Evolutionary conservation across 352 stramenopile species (phyloP).

Genomic region (Pythium dissimile): DNA sequence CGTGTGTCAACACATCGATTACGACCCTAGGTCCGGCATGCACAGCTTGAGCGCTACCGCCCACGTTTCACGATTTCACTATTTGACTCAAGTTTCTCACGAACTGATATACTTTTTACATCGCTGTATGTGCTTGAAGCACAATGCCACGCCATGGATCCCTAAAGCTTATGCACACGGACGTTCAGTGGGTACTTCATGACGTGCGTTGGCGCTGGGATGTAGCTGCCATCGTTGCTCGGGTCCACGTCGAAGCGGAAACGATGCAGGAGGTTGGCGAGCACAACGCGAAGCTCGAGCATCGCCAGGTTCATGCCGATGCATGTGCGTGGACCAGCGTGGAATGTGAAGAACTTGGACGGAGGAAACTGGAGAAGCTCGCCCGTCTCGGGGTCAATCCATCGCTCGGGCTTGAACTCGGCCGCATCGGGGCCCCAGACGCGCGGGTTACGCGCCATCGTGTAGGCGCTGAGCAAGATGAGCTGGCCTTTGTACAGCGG

Average conservation of each 20-base stretch:
- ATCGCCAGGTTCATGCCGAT: conserved; percentile 35
- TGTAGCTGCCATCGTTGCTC: conserved; percentile 16
- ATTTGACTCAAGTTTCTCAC: no score
- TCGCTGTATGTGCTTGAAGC: no score
- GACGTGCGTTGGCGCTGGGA: conserved; percentile 2
- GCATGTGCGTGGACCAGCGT: conserved; percentile 40
- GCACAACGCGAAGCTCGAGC: conserved; percentile 12
- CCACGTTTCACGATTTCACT: no score
- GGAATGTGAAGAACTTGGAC: conserved; percentile 38
- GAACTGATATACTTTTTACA: no score
- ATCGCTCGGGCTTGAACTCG: conserved; percentile 32
- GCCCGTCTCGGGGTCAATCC: conserved; percentile 25
- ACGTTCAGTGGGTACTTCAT: conserved; percentile 18
- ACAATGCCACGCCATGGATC: no score
- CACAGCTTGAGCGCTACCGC: no score
- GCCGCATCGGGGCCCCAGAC: conserved; percentile 15
- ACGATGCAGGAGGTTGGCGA: conserved; percentile 10
- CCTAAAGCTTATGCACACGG: neutral
- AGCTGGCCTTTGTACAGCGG: conserved; percentile 19
- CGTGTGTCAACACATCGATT: no score
- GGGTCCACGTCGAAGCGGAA: conserved; percentile 15
- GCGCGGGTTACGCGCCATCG: conserved; percentile 24
- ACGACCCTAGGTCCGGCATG: no score
- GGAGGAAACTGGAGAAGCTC: conserved; percentile 14
- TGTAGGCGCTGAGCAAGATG: conserved; percentile 27